Conservation (phyloP, 495 filamentous ascomycete genomes). For the Xylaria castorea region DNA sequence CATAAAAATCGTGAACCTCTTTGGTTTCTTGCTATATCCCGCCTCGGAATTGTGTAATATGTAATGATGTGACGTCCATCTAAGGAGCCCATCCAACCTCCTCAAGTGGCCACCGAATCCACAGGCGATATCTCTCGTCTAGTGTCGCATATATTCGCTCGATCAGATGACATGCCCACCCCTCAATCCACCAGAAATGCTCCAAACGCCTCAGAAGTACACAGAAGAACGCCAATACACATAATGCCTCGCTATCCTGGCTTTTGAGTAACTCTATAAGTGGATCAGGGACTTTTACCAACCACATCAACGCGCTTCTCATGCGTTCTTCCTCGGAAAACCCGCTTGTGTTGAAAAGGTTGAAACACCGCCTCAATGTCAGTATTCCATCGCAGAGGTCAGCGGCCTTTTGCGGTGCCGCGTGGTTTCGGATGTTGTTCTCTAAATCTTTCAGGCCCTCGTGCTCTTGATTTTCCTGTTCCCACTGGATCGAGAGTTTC, state of each 20-base stretch:
- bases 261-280: constrained; percentile 44
- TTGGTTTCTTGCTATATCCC: not conserved
- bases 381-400: constrained; percentile 30
- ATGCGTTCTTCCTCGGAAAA: constrained; percentile 35
- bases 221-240: constrained; percentile 51
- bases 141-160: constrained; percentile 44
- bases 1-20: not conserved
- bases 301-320: constrained; percentile 49
- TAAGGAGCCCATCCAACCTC: constrained; percentile 48
- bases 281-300: constrained; percentile 41
- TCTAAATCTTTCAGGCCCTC: constrained; percentile 37
- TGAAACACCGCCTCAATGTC: constrained; percentile 33
- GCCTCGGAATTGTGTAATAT: not conserved
- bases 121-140: constrained; percentile 48
- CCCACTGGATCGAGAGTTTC: constrained; percentile 30
- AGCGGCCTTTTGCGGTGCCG: constrained; percentile 28
- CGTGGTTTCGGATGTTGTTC: constrained; percentile 25
- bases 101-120: constrained; percentile 53
- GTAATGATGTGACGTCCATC: not conserved
- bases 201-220: constrained; percentile 47
- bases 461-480: constrained; percentile 27
- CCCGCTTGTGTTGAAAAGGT: constrained; percentile 25
- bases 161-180: constrained; percentile 48
- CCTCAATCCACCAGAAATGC: constrained; percentile 52
- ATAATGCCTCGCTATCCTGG: constrained; percentile 45